Evolutionary conservation across 768 basidiomycete species (phyloP).

Genomic region (Boletus barrowsii): DNA sequence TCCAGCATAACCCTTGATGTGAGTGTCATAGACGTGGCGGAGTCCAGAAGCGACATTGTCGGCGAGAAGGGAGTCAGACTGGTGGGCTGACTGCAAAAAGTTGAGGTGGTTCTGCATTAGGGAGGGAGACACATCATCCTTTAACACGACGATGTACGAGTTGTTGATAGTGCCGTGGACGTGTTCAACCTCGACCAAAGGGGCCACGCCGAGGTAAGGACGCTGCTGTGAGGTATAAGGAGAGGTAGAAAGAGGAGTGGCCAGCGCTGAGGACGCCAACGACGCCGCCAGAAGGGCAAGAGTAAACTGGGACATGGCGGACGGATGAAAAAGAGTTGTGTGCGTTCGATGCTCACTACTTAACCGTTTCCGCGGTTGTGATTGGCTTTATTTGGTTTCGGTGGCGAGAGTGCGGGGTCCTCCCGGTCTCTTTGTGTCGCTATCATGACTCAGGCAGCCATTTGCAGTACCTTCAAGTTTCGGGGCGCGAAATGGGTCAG

Average conservation of each 20-base stretch:
- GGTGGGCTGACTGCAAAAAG: conserved; percentile 65
- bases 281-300: conserved; percentile 38
- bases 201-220: conserved; percentile 54
- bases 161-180: conserved; percentile 76
- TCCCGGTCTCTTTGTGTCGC: too few relatives aligned
- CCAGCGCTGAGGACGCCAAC: conserved; percentile 34
- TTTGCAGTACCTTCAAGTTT: neutral
- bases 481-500: too few relatives aligned
- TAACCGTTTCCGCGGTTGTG: conserved; percentile 15
- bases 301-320: conserved; percentile 35
- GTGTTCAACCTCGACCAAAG: conserved; percentile 55
- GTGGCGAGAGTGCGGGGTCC: conserved; percentile 18
- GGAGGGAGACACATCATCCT: conserved; percentile 56
- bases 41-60: conserved; percentile 49
- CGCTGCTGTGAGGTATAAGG: conserved; percentile 34
- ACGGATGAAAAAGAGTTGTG: conserved; percentile 13
- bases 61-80: conserved; percentile 48
- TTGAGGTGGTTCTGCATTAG: conserved; percentile 75
- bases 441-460: neutral
- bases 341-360: conserved; percentile 16
- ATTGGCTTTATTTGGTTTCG: conserved; percentile 28
- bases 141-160: conserved; percentile 93
- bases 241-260: conserved; percentile 46
- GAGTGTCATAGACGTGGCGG: conserved; percentile 73
- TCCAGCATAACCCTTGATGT: conserved; percentile 79